Conservation (phyloP, 2,329 filamentous ascomycete species). For the Fusarium stilboides region DNA sequence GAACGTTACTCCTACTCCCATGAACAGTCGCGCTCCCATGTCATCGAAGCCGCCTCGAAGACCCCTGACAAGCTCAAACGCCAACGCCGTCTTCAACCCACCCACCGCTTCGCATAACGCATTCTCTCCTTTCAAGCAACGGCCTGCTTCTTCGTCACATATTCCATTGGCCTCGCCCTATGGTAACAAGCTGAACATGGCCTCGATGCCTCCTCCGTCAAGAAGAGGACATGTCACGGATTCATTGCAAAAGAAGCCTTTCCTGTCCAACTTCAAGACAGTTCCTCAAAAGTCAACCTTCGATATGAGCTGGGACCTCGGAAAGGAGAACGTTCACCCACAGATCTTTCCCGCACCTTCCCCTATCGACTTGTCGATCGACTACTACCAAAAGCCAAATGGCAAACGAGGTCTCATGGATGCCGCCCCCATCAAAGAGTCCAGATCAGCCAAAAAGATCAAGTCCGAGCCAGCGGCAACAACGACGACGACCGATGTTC, state of each 20-base stretch:
- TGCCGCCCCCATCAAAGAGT: conserved; percentile 79
- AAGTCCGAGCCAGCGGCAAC: conserved; percentile 66
- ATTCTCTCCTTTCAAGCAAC: conserved; percentile 79
- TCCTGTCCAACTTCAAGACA: conserved; percentile 72
- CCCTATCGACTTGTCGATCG: conserved; percentile 65
- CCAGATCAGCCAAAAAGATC: conserved; percentile 76
- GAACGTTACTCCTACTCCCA: conserved; percentile 61
- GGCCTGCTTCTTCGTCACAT: conserved; percentile 72
- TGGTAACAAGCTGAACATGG: conserved; percentile 75
- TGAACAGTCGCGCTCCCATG: conserved; percentile 72
- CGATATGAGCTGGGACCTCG: conserved; percentile 59
- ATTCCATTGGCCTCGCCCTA: conserved; percentile 69
- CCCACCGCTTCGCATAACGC: conserved; percentile 66
- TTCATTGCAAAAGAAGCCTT: conserved; percentile 77
- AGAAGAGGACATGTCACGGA: conserved; percentile 71
- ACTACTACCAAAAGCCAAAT: conserved; percentile 68
- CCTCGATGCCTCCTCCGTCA: conserved; percentile 76
- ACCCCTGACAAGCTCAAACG: conserved; percentile 66
- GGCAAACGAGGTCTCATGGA: conserved; percentile 79
- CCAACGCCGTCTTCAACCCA: conserved; percentile 78
- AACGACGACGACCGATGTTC: conserved; percentile 58
- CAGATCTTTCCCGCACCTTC: conserved; percentile 65
- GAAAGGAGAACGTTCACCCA: conserved; percentile 72
- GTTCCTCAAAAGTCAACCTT: conserved; percentile 67
- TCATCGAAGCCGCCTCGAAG: conserved; percentile 63